phyloP scores from a whole-genome alignment of 2,329 filamentous ascomycete species.

The Trichoderma sp. region DNA sequence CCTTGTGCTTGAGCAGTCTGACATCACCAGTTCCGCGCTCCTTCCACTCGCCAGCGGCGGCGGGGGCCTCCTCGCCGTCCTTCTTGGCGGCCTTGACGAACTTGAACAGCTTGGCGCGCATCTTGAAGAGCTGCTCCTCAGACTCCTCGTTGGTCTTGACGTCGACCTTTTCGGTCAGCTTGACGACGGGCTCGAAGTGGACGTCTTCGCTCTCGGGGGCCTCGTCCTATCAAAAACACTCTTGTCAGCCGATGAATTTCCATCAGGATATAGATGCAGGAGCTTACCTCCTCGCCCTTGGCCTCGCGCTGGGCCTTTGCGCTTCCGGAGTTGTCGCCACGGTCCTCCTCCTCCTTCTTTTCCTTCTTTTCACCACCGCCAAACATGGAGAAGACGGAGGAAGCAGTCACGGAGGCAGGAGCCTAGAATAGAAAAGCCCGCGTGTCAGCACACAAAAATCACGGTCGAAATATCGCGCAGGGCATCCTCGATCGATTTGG shows the following conservation, averaged over 20 bases:
- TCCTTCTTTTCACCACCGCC: conserved; percentile 96
- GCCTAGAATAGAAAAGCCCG: not conserved
- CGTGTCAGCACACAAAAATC: not conserved
- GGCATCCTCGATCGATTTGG: not conserved
- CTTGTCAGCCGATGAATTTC: not conserved
- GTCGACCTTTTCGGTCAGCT: conserved; percentile 94
- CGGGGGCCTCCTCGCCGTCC: conserved; percentile 17
- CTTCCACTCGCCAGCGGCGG: conserved; percentile 83
- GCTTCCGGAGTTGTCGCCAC: conserved; percentile 83
- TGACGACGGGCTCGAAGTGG: conserved; percentile 95
- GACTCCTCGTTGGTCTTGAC: conserved; percentile 97
- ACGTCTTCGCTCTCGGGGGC: conserved; percentile 86
- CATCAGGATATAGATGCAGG: not conserved
- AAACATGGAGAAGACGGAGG: conserved; percentile 95
- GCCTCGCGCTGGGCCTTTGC: conserved; percentile 70
- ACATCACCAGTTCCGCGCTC: conserved; percentile 97
- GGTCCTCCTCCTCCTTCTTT: conserved; percentile 81
- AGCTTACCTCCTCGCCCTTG: conserved; percentile 57
- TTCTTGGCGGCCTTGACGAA: conserved; percentile 70
- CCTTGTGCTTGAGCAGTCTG: conserved; percentile 95
- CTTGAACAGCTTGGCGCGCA: conserved; percentile 99
- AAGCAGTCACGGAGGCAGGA: conserved; percentile 48
- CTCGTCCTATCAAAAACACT: conserved; percentile 56
- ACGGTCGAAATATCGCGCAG: not conserved
- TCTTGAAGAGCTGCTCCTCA: conserved; percentile 98